Evolutionary conservation across 345 rosid species (phyloP), one percentile per base, ranked within the genome.

Genomic region (Pistacia atlantica): DNA sequence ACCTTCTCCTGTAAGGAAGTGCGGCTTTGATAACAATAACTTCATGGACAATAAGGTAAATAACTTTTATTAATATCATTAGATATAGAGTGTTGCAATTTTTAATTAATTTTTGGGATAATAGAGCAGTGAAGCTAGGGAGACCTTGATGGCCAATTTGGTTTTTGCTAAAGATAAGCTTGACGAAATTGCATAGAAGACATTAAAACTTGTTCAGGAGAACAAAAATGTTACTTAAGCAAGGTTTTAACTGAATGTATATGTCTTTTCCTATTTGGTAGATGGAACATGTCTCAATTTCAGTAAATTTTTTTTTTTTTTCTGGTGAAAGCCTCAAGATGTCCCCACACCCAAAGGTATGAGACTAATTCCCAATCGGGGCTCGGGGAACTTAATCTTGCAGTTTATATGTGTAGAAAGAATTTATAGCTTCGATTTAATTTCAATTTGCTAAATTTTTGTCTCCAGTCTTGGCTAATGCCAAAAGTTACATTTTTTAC

Each of bases 101-200:
- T 74, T 71, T 75, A 69, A 60, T 45, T 67, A 54, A 46, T 74
- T 48, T 16, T 28, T 78, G 72, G 79, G 65, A 74, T 57, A n/a
- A 65, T 79, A 86, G 90, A 74, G 65, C 18, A 68, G 55, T 71
- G 87, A 84, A 66, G 69, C 80, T 65, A 79, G 48, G 75, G 73
- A 81, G 65, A 73, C 77, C 65, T 77, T 80, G 71, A 78, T 66
- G 80, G 78, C 74, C 72, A 69, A 83, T 71, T 78, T 89, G 81
- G 86, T 85, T 58, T 79, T 81, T 73, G 92, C 88, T 46, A 86
- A 81, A 83, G 80, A 77, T 68, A 89, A 89, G 84, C 89, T 90
- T 58, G 80, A 84, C 70, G 84, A 81, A 71, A 81, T 88, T 79
- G 65, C 80, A 71, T 78, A 46, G 69, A 75, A 76, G 83, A 93